These are phyloP conservation scores for Cymbidium sinense DNA, from an alignment of 106 monocot species.

Conservation along the genomic window DNA sequence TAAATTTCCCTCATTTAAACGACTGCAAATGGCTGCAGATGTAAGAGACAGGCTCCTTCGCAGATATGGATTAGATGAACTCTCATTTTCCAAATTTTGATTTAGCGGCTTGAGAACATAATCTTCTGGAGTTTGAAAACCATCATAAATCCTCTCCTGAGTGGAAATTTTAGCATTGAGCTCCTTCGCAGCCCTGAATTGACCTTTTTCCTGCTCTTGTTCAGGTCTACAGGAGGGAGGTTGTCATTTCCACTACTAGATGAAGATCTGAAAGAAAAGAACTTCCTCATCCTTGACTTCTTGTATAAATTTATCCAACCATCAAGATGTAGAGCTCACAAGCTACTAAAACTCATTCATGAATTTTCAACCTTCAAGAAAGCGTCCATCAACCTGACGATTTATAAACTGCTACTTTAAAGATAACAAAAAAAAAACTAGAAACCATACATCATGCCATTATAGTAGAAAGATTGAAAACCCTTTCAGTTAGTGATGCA, in stretches of 20 bases:
- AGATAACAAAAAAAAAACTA: neutral
- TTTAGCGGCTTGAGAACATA: conserved; percentile 7
- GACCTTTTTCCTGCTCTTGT: conserved; percentile 8
- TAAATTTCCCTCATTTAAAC: conserved; percentile 11
- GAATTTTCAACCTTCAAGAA: neutral
- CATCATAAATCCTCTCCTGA: neutral
- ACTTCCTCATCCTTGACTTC: conserved; percentile 29
- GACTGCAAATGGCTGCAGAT: conserved; percentile 17
- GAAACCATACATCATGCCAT: neutral
- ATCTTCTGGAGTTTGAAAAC: conserved; percentile 17
- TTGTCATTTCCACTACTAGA: conserved; percentile 20
- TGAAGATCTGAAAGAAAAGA: conserved; percentile 46
- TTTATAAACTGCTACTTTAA: conserved; percentile 1
- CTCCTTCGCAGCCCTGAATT: neutral
- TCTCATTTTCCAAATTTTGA: conserved; percentile 11
- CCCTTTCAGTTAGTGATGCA: neutral
- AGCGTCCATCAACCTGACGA: neutral
- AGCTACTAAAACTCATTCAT: neutral
- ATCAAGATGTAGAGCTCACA: neutral
- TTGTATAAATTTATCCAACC: neutral
- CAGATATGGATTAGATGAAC: conserved; percentile 3
- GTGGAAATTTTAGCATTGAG: conserved; percentile 9
- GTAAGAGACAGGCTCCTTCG: conserved; percentile 61
- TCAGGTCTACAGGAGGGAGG: conserved; percentile 3
- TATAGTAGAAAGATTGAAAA: neutral